Percentiles rank a stretch among this genome's conserved stretches.
Evolutionary conservation across 257 asterid genomes (phyloP).

Genomic region (Verbascum thapsus): DNA sequence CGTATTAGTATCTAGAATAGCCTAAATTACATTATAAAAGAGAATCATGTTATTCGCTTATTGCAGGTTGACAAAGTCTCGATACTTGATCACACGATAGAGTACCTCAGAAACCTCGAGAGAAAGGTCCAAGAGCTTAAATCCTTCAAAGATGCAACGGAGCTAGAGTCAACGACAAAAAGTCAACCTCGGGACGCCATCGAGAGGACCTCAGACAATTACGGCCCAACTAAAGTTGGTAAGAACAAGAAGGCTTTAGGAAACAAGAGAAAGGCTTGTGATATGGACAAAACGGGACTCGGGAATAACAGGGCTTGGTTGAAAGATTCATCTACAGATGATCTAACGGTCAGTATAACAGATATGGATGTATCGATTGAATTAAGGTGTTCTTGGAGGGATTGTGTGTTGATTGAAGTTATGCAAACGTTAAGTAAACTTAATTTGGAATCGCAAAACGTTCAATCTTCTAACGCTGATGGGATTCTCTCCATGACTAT

Average conservation of each 20-base stretch:
- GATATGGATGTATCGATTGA: slow-evolving; percentile 63
- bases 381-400: slow-evolving; percentile 63
- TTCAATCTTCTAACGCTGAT: slow-evolving; percentile 68
- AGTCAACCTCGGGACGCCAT: slow-evolving; percentile 49
- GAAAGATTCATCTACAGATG: slow-evolving; percentile 44
- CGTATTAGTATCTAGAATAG: too few species aligned
- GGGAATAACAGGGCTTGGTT: slow-evolving; percentile 33
- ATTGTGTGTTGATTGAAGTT: slow-evolving; percentile 50
- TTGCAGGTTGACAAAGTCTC: slow-evolving; percentile 89
- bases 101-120: slow-evolving; percentile 73
- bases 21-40: not conserved
- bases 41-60: slow-evolving; percentile 4
- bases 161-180: slow-evolving; percentile 39
- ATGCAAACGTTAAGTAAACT: slow-evolving; percentile 58
- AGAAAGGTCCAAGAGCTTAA: slow-evolving; percentile 69
- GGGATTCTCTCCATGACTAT: slow-evolving; percentile 60
- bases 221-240: slow-evolving; percentile 38
- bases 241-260: slow-evolving; percentile 39
- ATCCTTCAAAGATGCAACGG: slow-evolving; percentile 50
- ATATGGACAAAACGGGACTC: slow-evolving; percentile 39
- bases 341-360: slow-evolving; percentile 45
- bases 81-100: slow-evolving; percentile 78
- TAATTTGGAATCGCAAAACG: slow-evolving; percentile 50
- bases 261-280: slow-evolving; percentile 67
- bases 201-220: slow-evolving; percentile 72